Evolutionary conservation across 495 filamentous ascomycete genomes (phyloP).

Genomic region (Penicillium diatomitis): DNA sequence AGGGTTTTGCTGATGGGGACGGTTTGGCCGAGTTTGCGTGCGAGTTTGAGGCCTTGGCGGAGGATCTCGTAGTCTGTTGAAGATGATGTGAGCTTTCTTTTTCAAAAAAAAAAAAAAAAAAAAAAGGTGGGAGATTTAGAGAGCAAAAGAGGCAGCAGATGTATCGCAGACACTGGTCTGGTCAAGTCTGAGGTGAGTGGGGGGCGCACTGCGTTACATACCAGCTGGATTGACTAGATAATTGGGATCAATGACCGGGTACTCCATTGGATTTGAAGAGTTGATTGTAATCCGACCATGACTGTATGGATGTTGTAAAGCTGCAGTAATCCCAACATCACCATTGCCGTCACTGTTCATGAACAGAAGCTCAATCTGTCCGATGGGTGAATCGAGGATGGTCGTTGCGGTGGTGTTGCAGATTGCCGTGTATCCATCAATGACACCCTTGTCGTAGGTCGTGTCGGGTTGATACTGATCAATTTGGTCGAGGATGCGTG

Average conservation of each 20-base stretch:
- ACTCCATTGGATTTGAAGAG: conserved; percentile 25
- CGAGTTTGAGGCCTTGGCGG: conserved; percentile 23
- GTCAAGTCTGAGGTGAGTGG: no score
- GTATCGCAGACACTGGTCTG: no score
- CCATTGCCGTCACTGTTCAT: conserved; percentile 27
- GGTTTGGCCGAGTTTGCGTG: conserved; percentile 19
- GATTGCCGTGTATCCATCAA: conserved; percentile 27
- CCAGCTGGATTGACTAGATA: conserved; percentile 22
- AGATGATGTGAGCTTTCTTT: background rate
- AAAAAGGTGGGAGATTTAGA: no score
- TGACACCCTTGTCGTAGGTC: conserved; percentile 17
- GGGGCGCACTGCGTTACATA: conserved; percentile 1
- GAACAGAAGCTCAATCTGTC: conserved; percentile 23
- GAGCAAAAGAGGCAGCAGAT: no score
- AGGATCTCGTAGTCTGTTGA: conserved; percentile 25
- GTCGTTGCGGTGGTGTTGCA: conserved; percentile 20
- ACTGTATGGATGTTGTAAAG: conserved; percentile 28
- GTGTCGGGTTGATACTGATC: conserved; percentile 14
- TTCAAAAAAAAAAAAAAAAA: no score
- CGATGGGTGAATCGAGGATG: conserved; percentile 19
- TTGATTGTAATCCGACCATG: conserved; percentile 30
- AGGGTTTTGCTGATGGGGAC: conserved; percentile 15
- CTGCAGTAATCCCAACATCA: conserved; percentile 25
- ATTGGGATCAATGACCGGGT: conserved; percentile 29
- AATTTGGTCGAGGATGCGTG: conserved; percentile 14